Evolutionary conservation across 148 eudicot genomes (phyloP), one percentile per base, ranked within the genome.

Genomic region (Cornus suecica): DNA sequence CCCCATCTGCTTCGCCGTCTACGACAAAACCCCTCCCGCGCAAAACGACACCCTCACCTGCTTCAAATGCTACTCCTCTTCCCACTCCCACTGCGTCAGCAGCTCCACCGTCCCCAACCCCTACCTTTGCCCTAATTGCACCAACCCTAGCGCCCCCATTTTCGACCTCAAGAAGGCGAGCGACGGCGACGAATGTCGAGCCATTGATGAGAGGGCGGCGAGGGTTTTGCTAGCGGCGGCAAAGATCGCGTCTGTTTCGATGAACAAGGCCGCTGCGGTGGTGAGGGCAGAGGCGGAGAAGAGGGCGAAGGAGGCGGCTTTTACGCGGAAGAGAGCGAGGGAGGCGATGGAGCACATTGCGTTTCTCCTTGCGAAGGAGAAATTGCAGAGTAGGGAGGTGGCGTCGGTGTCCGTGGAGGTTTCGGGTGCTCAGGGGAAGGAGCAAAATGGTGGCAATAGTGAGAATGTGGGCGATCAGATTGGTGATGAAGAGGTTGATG

Each of bases 221-320:
- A 90, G 54, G 78, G 84, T 82, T 24, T 76, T 94, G 31, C 42
- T 89, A n/a, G 87, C 90, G 2, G 98, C 98, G 3, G 88, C 93
- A 4, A 90, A 56, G 84, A 89, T 94, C 8, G 84, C 98, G 5
- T 66, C 86, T n/a, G 63, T 54, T 10, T 86, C 95, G 25, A 84
- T 94, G 89, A 82, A 27, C 58, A 88, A 83, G 56, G 97, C 91
- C 13, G 88, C 79, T 13, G 80, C 31, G 9, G 34, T 52, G 10
- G 92, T 92, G 3, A 84, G 70, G 76, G 69, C 10, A 0, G 93
- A 90, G 72, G 96, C 90, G 0, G 98, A 92, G 83, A 83, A 80
- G 84, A 81, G 85, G 80, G 94, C 84, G 1, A 92, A 76, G 32
- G 97, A 94, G 66, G 91, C 97, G 3, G 91, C 92, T 9, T 70